phyloP scores from a whole-genome alignment of 2,329 filamentous ascomycete species.

The Venturia carpophila region DNA sequence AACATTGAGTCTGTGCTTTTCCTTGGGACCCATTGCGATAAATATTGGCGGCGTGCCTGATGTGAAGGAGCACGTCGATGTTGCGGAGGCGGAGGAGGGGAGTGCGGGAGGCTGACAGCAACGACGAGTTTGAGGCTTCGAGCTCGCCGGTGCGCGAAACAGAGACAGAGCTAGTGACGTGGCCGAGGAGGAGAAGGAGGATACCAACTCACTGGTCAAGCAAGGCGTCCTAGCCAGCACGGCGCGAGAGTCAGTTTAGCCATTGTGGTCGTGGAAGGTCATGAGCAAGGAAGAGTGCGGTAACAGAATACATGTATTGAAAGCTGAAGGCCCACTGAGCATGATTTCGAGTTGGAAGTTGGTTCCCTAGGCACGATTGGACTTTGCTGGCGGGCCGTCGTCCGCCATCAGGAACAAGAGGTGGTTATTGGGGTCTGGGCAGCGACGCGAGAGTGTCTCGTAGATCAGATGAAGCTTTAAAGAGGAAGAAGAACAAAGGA shows the following conservation, averaged over 20 bases:
- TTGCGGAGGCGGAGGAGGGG: constrained; percentile 10
- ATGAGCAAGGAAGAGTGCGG: background rate
- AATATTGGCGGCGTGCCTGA: background rate
- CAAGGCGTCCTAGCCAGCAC: background rate
- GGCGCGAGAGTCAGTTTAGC: background rate
- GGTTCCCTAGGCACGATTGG: too few species aligned
- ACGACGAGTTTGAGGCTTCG: background rate
- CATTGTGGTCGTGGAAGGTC: background rate
- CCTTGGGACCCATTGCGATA: background rate
- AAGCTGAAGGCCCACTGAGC: too few species aligned
- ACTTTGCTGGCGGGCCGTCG: too few species aligned
- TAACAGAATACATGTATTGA: too few species aligned
- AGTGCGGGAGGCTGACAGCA: background rate
- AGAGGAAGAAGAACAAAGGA: too few species aligned
- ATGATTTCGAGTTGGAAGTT: too few species aligned
- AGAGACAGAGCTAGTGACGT: background rate
- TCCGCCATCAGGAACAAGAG: too few species aligned
- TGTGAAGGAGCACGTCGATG: background rate
- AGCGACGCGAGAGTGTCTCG: too few species aligned
- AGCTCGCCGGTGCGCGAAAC: background rate
- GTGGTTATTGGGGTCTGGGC: too few species aligned
- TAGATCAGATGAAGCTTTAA: too few species aligned
- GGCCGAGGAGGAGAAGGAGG: background rate
- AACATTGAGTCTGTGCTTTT: constrained; percentile 2
- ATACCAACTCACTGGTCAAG: background rate